Percentiles rank a stretch among this genome's conserved stretches.
Evolutionary conservation across 345 rosid genomes (phyloP).

Genomic region (Dimocarpus longan): DNA sequence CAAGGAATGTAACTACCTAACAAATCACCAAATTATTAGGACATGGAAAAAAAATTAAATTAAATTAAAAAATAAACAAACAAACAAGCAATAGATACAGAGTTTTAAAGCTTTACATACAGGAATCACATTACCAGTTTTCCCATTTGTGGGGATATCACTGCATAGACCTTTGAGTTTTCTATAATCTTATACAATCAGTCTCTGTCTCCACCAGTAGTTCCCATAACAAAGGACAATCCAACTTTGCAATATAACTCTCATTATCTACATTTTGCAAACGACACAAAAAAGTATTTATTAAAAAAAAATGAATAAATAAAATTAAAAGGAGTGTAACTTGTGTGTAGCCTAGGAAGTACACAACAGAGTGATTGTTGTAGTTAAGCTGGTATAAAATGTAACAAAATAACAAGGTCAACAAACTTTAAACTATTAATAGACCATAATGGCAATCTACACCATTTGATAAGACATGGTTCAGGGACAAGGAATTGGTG

Average conservation of each 20-base stretch:
- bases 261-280: constrained; percentile 61
- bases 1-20: constrained; percentile 96
- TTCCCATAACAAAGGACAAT: constrained; percentile 97
- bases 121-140: no score
- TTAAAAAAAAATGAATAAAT: not conserved
- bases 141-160: no score
- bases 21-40: constrained; percentile 25
- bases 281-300: constrained; percentile 1
- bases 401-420: not conserved
- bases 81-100: no score
- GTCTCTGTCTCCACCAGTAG: constrained; percentile 99
- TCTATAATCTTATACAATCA: no score
- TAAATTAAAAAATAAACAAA: not conserved
- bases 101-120: no score
- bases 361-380: not conserved
- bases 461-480: constrained; percentile 10
- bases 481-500: not conserved
- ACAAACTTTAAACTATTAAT: not conserved
- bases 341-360: not conserved
- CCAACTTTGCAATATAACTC: constrained; percentile 85
- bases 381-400: not conserved
- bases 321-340: not conserved
- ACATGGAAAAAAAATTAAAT: constrained; percentile 8
- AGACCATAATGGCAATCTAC: not conserved
- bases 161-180: no score